phyloP scores from a whole-genome alignment of 2,329 filamentous ascomycete species.

The Sclerotinia glacialis region DNA sequence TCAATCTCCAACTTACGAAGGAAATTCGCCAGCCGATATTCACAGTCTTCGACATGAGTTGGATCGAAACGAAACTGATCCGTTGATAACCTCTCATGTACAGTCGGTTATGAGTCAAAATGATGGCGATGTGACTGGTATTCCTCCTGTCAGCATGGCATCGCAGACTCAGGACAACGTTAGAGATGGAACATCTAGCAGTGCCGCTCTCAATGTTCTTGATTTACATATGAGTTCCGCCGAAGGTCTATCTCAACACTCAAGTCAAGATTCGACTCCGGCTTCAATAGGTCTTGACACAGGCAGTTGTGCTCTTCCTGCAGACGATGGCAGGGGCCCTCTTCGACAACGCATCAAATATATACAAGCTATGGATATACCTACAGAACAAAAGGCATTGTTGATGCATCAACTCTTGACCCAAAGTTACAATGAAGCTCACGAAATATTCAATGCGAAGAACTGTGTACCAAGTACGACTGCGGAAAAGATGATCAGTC shows the following conservation, averaged over 20 bases:
- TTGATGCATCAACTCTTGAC: slow-evolving; percentile 69
- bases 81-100: slow-evolving; percentile 9
- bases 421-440: slow-evolving; percentile 59
- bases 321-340: slow-evolving; percentile 73
- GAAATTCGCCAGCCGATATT: not conserved
- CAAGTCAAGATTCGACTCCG: slow-evolving; percentile 28
- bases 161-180: slow-evolving; percentile 32
- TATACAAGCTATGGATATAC: slow-evolving; percentile 61
- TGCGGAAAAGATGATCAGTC: slow-evolving; percentile 37
- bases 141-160: slow-evolving; percentile 32
- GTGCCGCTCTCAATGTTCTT: slow-evolving; percentile 6
- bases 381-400: slow-evolving; percentile 63
- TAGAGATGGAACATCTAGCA: slow-evolving; percentile 24
- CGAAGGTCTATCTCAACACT: slow-evolving; percentile 31
- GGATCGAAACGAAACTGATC: not conserved
- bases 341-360: slow-evolving; percentile 65
- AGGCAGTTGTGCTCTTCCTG: slow-evolving; percentile 48
- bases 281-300: slow-evolving; percentile 26
- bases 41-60: not conserved
- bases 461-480: slow-evolving; percentile 30
- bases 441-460: slow-evolving; percentile 37
- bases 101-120: slow-evolving; percentile 27
- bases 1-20: slow-evolving; percentile 34
- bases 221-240: slow-evolving; percentile 31
- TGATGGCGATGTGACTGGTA: slow-evolving; percentile 35